phyloP scores from a whole-genome alignment of 257 asterid genomes.

The Echites panduratus region DNA sequence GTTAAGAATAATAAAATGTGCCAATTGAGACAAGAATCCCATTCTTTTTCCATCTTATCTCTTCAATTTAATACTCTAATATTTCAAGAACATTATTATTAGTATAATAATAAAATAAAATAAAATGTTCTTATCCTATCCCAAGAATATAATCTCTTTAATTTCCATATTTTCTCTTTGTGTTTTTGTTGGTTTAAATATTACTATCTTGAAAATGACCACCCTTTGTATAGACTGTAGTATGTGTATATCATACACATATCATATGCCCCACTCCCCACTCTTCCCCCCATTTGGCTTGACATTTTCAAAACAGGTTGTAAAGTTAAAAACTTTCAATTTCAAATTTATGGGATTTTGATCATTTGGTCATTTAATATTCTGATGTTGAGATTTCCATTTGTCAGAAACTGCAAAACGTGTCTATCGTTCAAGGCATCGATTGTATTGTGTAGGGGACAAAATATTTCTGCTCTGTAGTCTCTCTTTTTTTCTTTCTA shows the following conservation, averaged over 20 bases:
- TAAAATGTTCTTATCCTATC: too few relatives aligned
- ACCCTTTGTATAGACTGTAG: not conserved
- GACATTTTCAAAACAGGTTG: conserved; percentile 16
- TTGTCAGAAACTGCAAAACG: conserved; percentile 11
- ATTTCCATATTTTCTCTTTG: too few relatives aligned
- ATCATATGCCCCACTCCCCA: conserved; percentile 2
- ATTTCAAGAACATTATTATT: not conserved
- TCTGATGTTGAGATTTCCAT: conserved; percentile 3
- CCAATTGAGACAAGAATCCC: not conserved
- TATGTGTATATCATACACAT: too few relatives aligned
- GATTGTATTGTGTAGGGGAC: conserved; percentile 4
- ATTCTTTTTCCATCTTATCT: conserved; percentile 2
- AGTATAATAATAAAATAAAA: too few relatives aligned
- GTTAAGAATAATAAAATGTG: too few relatives aligned
- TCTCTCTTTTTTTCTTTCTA: not conserved
- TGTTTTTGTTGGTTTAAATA: conserved; percentile 8
- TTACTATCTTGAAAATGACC: not conserved
- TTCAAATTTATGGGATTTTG: not conserved
- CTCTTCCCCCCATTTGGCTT: too few relatives aligned
- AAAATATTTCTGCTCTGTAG: not conserved
- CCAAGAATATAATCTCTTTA: too few relatives aligned
- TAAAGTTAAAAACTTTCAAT: conserved; percentile 5
- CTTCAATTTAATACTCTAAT: not conserved
- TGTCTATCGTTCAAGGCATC: conserved; percentile 5
- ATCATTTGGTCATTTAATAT: conserved; percentile 11